Conservation (phyloP, 306 rosid species). For the Canavalia gladiata region DNA sequence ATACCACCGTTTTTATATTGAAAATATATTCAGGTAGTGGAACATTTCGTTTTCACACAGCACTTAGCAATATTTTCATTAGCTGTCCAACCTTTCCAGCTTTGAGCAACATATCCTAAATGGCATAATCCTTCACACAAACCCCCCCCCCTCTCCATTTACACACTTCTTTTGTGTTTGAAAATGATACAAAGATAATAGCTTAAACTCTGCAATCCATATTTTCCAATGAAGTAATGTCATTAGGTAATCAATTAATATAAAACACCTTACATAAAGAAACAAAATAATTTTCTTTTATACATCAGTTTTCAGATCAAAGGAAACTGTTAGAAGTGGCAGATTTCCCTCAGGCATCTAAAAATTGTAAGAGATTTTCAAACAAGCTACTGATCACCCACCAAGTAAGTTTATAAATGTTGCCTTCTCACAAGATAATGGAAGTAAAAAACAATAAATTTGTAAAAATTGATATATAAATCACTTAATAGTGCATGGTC, state of each 20-base stretch:
- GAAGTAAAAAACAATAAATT: background rate
- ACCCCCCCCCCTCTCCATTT: background rate
- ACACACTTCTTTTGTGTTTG: background rate
- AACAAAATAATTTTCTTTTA: background rate
- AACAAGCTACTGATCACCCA: conserved; percentile 24
- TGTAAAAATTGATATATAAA: background rate
- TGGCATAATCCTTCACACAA: background rate
- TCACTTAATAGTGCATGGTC: background rate
- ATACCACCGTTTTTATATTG: background rate
- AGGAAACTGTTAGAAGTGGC: conserved; percentile 8
- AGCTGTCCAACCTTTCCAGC: background rate
- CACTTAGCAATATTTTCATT: conserved; percentile 4
- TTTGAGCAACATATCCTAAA: background rate
- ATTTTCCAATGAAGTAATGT: background rate
- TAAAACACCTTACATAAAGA: conserved; percentile 15
- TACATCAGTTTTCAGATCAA: conserved; percentile 26
- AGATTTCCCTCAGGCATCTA: background rate
- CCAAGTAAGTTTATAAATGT: background rate
- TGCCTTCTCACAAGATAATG: conserved; percentile 20
- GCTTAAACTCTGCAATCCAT: background rate
- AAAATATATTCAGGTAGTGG: background rate
- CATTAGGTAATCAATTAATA: background rate
- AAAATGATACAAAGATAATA: background rate
- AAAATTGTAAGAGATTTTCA: conserved; percentile 8
- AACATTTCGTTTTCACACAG: background rate